Evolutionary conservation across 1,139 yeast genomes (phyloP).

Genomic region (Hanseniaspora gamundiae): DNA sequence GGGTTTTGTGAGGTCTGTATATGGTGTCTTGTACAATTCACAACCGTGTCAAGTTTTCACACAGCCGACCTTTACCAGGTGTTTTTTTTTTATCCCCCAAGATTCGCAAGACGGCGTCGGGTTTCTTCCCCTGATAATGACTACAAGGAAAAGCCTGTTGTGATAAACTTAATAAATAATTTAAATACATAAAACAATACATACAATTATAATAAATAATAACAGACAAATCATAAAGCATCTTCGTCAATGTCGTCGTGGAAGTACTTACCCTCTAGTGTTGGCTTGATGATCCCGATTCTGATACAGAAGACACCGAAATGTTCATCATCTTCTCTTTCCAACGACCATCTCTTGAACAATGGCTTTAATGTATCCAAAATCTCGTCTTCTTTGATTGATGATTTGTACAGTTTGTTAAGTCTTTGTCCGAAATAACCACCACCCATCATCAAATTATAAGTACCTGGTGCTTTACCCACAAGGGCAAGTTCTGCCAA

Average conservation of each 20-base stretch:
- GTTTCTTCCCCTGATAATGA: too few species aligned
- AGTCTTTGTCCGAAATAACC: slow-evolving; percentile 90
- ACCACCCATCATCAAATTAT: slow-evolving; percentile 92
- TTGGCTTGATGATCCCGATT: slow-evolving; percentile 74
- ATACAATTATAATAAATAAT: background rate
- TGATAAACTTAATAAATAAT: background rate
- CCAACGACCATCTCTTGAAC: slow-evolving; percentile 90
- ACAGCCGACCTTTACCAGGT: too few species aligned
- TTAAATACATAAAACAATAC: background rate
- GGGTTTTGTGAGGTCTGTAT: too few species aligned
- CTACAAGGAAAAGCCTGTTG: too few species aligned
- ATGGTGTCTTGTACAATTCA: too few species aligned
- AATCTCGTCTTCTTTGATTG: slow-evolving; percentile 85
- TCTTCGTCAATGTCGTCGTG: slow-evolving; percentile 89
- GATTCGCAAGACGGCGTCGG: too few species aligned
- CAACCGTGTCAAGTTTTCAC: too few species aligned
- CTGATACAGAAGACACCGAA: slow-evolving; percentile 91
- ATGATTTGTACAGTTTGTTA: slow-evolving; percentile 80
- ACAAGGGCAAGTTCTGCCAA: slow-evolving; percentile 90
- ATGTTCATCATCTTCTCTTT: slow-evolving; percentile 82
- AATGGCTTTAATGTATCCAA: slow-evolving; percentile 65
- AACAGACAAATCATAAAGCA: slow-evolving; percentile 24
- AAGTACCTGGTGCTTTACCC: slow-evolving; percentile 90
- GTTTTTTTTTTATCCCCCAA: too few species aligned
- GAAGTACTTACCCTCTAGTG: slow-evolving; percentile 84